Percentiles rank a stretch among this genome's conserved stretches.
Conservation (phyloP, 2,329 filamentous ascomycete genomes). For the Microdochium bolleyi region DNA sequence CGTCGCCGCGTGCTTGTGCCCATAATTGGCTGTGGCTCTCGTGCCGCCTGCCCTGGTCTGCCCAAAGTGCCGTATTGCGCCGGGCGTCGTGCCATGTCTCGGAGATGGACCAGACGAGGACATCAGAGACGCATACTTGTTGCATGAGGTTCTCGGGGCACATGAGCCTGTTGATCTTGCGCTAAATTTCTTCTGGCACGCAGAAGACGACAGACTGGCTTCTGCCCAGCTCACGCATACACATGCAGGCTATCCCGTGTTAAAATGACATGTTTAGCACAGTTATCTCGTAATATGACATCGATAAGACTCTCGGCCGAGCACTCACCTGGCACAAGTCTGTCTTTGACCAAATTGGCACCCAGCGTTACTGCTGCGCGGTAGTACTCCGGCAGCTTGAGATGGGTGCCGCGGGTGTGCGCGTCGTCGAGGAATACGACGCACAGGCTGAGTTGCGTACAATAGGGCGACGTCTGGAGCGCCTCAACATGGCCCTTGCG, state of each 20-base stretch:
- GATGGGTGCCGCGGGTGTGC: conserved; percentile 62
- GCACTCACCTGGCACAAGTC: conserved; percentile 54
- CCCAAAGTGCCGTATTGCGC: conserved; percentile 50
- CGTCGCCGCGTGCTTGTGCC: conserved; percentile 7
- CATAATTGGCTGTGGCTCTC: conserved; percentile 30
- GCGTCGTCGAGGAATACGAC: conserved; percentile 63
- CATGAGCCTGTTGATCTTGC: conserved; percentile 5
- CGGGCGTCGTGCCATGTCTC: conserved; percentile 45
- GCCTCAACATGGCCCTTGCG: conserved; percentile 33
- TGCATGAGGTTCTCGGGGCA: neutral
- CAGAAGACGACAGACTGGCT: conserved; percentile 60
- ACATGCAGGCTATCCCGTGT: conserved; percentile 50
- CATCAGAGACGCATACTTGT: conserved; percentile 38
- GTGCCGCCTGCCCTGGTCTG: conserved; percentile 46
- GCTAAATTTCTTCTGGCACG: conserved; percentile 48
- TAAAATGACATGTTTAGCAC: conserved; percentile 4
- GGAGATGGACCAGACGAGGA: conserved; percentile 50
- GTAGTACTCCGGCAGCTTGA: conserved; percentile 50
- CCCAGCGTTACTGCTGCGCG: conserved; percentile 63
- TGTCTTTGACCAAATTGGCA: conserved; percentile 57
- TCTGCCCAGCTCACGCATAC: conserved; percentile 60
- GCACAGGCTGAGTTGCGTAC: conserved; percentile 46
- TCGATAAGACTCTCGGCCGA: neutral
- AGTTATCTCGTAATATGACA: neutral
- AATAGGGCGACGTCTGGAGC: conserved; percentile 51